Evolutionary conservation across 352 stramenopile species (phyloP).

Genomic region (Phytophthora palmivora): DNA sequence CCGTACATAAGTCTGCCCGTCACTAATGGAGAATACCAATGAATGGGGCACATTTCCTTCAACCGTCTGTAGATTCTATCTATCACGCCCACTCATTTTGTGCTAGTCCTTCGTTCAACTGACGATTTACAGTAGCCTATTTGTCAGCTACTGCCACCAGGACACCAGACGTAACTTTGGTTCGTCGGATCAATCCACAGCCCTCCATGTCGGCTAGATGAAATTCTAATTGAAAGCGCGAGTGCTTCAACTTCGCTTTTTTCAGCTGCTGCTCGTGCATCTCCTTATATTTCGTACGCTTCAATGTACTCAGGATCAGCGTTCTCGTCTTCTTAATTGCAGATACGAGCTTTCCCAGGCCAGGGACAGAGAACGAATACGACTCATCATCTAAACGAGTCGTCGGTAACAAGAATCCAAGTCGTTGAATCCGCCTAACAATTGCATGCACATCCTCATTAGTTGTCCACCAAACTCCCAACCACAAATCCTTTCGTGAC

Average conservation of each 20-base stretch:
- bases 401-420: conserved; percentile 63
- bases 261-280: conserved; percentile 66
- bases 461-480: neutral
- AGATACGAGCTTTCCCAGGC: conserved; percentile 61
- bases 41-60: neutral
- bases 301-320: conserved; percentile 47
- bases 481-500: conserved; percentile 7
- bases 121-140: conserved; percentile 5
- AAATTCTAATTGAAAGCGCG: conserved; percentile 59
- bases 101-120: neutral
- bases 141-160: conserved; percentile 48
- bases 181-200: conserved; percentile 52
- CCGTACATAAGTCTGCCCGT: conserved; percentile 11
- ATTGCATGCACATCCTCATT: neutral
- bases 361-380: conserved; percentile 62
- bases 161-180: conserved; percentile 61
- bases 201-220: conserved; percentile 75
- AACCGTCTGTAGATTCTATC: neutral
- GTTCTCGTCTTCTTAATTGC: conserved; percentile 64
- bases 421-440: conserved; percentile 48
- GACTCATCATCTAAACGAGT: conserved; percentile 53
- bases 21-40: conserved; percentile 6
- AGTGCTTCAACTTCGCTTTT: conserved; percentile 66
- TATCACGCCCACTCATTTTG: neutral
- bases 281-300: conserved; percentile 71